A percentile compares a stretch with the other conserved stretches of the same genome.
phyloP scores from a whole-genome alignment of 148 eudicot genomes.

The Vaccinium corymbosum region DNA sequence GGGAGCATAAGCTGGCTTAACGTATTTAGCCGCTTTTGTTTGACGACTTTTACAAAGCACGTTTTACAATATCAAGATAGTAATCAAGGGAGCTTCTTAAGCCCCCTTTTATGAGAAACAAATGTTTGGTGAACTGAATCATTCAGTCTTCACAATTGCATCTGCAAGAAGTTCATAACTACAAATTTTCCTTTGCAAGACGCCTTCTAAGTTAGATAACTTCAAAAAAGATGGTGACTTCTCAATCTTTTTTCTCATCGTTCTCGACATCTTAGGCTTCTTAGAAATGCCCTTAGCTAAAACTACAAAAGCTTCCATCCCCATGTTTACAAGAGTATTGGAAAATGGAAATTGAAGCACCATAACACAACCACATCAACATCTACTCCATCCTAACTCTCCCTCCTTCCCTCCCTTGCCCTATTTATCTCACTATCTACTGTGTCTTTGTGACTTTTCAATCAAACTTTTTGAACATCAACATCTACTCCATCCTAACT shows the following conservation, averaged over 20 bases:
- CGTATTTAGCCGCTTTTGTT: not conserved
- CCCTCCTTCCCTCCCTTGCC: not conserved
- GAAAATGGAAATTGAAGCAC: not conserved
- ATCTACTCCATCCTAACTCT: not conserved
- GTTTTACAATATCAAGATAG: not conserved
- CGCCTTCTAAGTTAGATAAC: not conserved
- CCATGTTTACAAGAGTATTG: not conserved
- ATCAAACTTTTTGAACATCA: not conserved
- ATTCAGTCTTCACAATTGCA: not conserved
- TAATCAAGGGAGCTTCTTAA: not conserved
- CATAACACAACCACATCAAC: not conserved
- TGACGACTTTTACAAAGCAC: not conserved
- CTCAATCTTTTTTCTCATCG: not conserved
- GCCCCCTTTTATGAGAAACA: not conserved
- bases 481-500: too few relatives aligned
- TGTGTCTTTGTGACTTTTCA: not conserved
- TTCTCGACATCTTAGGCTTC: not conserved
- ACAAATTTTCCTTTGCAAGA: not conserved
- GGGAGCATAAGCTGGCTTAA: not conserved
- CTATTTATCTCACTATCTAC: not conserved
- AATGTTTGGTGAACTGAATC: not conserved
- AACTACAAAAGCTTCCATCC: not conserved
- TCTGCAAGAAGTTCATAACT: not conserved
- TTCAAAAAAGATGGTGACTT: not conserved
- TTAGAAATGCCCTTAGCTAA: not conserved